These are phyloP conservation scores for Beauveria sp. DNA, from an alignment of 2,329 filamentous ascomycete species.

Conservation along the genomic window DNA sequence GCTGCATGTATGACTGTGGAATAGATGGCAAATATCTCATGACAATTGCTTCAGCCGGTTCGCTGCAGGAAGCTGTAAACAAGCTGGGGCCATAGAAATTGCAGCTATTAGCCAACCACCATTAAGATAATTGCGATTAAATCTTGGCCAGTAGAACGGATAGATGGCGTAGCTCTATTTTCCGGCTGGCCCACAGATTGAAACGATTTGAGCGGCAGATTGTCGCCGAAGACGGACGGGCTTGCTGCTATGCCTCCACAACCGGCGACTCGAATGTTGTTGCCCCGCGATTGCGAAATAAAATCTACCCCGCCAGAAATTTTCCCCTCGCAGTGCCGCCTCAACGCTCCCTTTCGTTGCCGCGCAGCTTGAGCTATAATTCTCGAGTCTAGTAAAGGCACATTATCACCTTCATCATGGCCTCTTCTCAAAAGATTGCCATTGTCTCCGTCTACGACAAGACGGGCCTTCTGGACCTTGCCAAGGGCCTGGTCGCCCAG, in stretches of 20 bases:
- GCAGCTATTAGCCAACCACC: no score
- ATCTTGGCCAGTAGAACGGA: no score
- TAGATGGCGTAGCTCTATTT: not conserved
- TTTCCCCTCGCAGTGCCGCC: not conserved
- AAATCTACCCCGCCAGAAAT: conserved; percentile 9
- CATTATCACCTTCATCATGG: conserved; percentile 20
- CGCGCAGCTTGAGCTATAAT: not conserved
- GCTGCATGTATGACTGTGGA: not conserved
- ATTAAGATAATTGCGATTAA: no score
- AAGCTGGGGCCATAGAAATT: no score
- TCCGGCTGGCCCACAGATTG: not conserved
- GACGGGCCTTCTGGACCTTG: conserved; percentile 86
- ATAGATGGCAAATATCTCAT: not conserved
- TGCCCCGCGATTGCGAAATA: conserved; percentile 11
- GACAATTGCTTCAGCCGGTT: not conserved
- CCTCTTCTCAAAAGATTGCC: conserved; percentile 54
- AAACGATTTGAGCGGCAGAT: not conserved
- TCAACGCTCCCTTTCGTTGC: not conserved
- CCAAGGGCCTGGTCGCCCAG: conserved; percentile 81
- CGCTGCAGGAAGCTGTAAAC: not conserved
- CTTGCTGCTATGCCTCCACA: not conserved
- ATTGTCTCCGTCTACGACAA: conserved; percentile 99
- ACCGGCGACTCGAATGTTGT: not conserved
- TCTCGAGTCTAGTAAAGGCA: not conserved
- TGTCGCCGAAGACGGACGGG: not conserved